Evolutionary conservation across 768 basidiomycete species (phyloP), one percentile per base, ranked within the genome.

Genomic region (Leucocoprinus birnbaumii): DNA sequence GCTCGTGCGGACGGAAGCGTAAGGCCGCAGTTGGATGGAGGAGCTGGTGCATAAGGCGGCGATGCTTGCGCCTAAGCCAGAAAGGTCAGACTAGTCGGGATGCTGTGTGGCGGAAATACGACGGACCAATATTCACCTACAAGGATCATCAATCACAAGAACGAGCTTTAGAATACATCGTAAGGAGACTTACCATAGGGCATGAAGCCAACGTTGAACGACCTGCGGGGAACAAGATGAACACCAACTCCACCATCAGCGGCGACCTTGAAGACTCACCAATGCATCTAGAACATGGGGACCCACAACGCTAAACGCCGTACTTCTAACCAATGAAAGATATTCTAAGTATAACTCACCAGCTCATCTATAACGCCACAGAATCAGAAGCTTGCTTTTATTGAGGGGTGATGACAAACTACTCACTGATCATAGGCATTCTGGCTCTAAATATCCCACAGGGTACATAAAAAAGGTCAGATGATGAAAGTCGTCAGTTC

Each of bases 31-130:
- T 60, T 1, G 63, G 61, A 48, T 71, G 63, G 46, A 74, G 68
- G 42, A 69, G 62, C 38, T 67, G 61, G 24, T 68, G 67, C 55
- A 73, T 63, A 5, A 67, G 35, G 10, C 66, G 60, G 16, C 74
- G 66, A 56, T 68, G 65, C 19, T 58, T 56, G 16, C 70, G 66
- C 74, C 74, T 75, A 34, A 9, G 25, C 18, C 24, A 27, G 7
- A 18, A n/a, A 34, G 26, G 25, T n/a, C 26, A 37, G n/a, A 18
- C 13, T 13, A 13, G 25, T 48, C 8, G 38, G 3, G 13, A 2
- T 18, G 7, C 19, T 19, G 31, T 19, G 10, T 6, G 27, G 18
- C 6, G 8, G 27, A 16, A 34, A 10, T n/a, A 38, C 16, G 16
- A 46, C 51, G 14, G 24, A 62, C 65, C 65, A 66, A 25, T 43